Conservation (phyloP, 129 eudicot species). For the carrot (Daucus carota) region DNA sequence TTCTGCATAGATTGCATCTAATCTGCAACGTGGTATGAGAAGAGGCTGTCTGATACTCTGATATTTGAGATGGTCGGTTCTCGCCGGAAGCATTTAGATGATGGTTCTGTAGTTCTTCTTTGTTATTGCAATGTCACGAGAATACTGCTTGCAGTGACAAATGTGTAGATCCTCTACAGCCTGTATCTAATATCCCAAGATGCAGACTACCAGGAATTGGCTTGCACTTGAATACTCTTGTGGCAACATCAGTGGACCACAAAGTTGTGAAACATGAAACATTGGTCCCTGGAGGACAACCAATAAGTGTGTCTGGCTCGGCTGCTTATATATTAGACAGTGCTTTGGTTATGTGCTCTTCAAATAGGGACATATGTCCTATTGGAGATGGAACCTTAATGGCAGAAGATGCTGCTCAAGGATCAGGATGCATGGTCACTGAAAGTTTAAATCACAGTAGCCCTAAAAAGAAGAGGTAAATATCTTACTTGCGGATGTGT, state of each 20-base stretch:
- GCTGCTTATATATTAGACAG: conserved; percentile 27
- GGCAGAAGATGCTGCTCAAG: conserved; percentile 44
- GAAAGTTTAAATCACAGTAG: conserved; percentile 57
- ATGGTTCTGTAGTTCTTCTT: conserved; percentile 31
- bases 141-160: conserved; percentile 27
- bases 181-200: conserved; percentile 50
- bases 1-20: conserved; percentile 41
- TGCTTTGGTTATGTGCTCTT: conserved; percentile 26
- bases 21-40: conserved; percentile 63
- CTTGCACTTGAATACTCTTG: conserved; percentile 78
- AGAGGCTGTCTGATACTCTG: conserved; percentile 86
- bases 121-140: conserved; percentile 33
- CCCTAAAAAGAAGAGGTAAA: conserved; percentile 83
- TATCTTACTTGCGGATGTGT: background rate
- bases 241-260: conserved; percentile 48
- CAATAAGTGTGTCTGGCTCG: conserved; percentile 34
- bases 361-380: conserved; percentile 32
- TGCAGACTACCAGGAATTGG: conserved; percentile 73
- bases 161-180: conserved; percentile 27
- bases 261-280: conserved; percentile 52
- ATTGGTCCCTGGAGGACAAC: conserved; percentile 36
- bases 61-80: conserved; percentile 78
- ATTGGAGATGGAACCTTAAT: conserved; percentile 27
- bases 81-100: conserved; percentile 51
- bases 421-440: conserved; percentile 32